These are phyloP conservation scores for Pseudocercospora musae DNA, from an alignment of 2,329 filamentous ascomycete species.

Conservation along the genomic window DNA sequence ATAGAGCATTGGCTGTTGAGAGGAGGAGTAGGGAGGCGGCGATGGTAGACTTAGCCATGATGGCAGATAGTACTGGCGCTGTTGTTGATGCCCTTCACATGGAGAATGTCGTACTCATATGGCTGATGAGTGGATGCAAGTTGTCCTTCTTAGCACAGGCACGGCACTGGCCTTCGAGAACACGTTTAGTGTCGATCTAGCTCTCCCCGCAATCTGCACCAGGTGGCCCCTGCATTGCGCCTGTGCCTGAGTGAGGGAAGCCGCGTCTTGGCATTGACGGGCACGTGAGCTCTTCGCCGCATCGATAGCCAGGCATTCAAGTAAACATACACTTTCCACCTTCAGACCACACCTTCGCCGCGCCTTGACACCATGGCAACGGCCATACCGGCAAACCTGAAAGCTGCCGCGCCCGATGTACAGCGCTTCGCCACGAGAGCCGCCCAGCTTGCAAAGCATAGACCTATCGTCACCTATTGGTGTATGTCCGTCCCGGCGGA, in stretches of 20 bases:
- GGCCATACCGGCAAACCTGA: constrained; percentile 68
- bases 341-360: too few relatives aligned
- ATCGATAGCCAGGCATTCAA: not conserved
- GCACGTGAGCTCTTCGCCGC: not conserved
- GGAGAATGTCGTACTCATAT: not conserved
- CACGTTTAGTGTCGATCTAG: not conserved
- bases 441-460: constrained; percentile 75
- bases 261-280: not conserved
- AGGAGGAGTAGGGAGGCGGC: constrained; percentile 61
- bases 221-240: not conserved
- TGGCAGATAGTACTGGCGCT: not conserved
- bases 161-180: not conserved
- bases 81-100: not conserved
- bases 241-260: not conserved
- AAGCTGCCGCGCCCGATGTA: constrained; percentile 66
- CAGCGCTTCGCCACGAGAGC: constrained; percentile 80
- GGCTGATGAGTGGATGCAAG: not conserved
- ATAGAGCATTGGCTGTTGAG: constrained; percentile 67
- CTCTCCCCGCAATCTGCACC: not conserved
- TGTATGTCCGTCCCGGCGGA: constrained; percentile 57
- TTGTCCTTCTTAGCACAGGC: not conserved
- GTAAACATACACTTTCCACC: not conserved
- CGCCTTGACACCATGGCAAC: constrained; percentile 59
- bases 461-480: constrained; percentile 92
- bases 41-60: constrained; percentile 36